phyloP scores from a whole-genome alignment of 345 rosid genomes.

The Salix exigua region DNA sequence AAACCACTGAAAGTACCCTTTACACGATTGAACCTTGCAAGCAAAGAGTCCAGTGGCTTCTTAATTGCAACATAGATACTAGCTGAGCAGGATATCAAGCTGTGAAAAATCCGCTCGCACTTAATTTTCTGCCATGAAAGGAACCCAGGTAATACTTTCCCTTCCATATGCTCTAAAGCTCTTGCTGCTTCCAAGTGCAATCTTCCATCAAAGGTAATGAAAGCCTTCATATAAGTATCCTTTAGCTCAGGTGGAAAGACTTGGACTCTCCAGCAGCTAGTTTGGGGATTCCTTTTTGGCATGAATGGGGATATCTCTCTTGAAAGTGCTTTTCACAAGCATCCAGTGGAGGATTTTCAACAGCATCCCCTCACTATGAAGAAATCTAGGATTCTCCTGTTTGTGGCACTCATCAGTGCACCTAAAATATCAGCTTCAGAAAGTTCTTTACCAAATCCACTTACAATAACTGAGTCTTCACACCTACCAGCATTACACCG shows the following conservation, averaged over 20 bases:
- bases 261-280: conserved; percentile 49
- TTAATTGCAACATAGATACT: conserved; percentile 52
- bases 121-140: conserved; percentile 76
- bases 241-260: conserved; percentile 52
- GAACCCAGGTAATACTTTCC: conserved; percentile 61
- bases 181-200: conserved; percentile 90
- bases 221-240: conserved; percentile 42
- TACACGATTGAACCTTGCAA: conserved; percentile 33
- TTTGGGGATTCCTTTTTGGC: conserved; percentile 51
- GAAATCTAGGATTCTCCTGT: conserved; percentile 46
- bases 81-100: conserved; percentile 63
- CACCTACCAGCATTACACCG: conserved; percentile 33
- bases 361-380: conserved; percentile 48
- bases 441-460: conserved; percentile 55
- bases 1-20: conserved; percentile 36
- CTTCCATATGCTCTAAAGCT: conserved; percentile 74
- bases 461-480: conserved; percentile 38
- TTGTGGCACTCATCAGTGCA: conserved; percentile 42
- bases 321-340: conserved; percentile 46
- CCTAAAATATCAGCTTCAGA: conserved; percentile 59
- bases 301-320: conserved; percentile 23
- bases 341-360: conserved; percentile 39
- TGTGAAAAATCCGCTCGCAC: conserved; percentile 73
- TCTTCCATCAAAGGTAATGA: conserved; percentile 71
- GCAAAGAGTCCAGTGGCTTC: conserved; percentile 44